Evolutionary conservation across 2,329 filamentous ascomycete species (phyloP), one percentile per base, ranked within the genome.

Genomic region (Monosporascus sp.): DNA sequence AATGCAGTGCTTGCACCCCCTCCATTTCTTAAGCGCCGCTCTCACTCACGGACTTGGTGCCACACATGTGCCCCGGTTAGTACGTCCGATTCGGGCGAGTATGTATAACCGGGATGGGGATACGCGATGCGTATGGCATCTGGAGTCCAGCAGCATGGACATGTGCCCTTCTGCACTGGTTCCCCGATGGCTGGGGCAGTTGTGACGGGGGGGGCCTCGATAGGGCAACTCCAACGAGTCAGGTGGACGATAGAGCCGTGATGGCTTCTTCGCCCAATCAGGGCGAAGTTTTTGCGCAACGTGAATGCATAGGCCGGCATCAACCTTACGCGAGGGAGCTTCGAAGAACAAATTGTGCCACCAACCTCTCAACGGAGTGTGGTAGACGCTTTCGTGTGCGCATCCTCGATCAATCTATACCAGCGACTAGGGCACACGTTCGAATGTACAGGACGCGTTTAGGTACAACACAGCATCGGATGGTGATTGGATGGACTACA

Each of bases 221-320:
- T 36, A 43, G n/a, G 47, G 53, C 50, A 56, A 48, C 50, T 53
- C 53, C 38, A 49, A 37, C 50, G 20, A 35, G 46, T 46, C 52
- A 44, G 37, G 37, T 44, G 35, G 45, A 43, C n/a, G 20, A 35
- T 7, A 27, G n/a, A n/a, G 17, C 24, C 24, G 15, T 48, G 45
- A 48, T 48, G 25, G 45, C 22, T n/a, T 18, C n/a, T n/a, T 24
- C 45, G 24, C 5, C 45, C 45, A 48, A 48, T 48, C 24, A 48
- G 45, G n/a, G 9, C 17, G 14, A 17, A 22, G 24, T 24, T 5
- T 24, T 9, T 7, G 45, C 18, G 45, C 45, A 48, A 48, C 24
- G 45, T 48, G 45, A 35, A 48, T n/a, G 17, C 8, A 20, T 14
- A 5, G 39, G 8, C 17, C 8, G 22, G 17, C 18, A 39, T 20